These are phyloP conservation scores for Calocera viscosa DNA, from an alignment of 768 basidiomycete species.

Conservation along the genomic window DNA sequence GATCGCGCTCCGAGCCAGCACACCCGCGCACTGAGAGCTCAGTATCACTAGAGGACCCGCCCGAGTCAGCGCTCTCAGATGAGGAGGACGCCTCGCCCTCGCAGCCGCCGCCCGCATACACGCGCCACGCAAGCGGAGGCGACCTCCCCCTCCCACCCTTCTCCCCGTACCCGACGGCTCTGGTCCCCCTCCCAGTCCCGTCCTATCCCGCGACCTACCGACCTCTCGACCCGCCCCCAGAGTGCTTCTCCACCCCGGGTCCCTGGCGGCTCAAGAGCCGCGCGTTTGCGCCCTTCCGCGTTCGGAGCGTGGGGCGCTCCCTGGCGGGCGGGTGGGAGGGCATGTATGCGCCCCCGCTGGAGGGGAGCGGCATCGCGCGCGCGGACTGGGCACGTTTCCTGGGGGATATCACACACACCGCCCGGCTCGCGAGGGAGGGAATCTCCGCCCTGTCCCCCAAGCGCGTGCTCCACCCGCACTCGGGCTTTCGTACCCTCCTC, in stretches of 20 bases:
- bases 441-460: not conserved
- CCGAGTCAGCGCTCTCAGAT: not conserved
- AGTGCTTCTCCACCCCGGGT: slow-evolving; percentile 9
- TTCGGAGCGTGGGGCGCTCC: not conserved
- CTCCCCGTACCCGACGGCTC: not conserved
- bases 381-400: slow-evolving; percentile 8
- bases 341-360: not conserved
- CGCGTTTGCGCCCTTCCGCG: not conserved
- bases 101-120: not conserved
- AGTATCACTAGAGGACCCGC: not conserved
- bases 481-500: not conserved
- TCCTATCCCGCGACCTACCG: not conserved
- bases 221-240: slow-evolving; percentile 9
- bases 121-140: not conserved
- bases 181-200: not conserved
- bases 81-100: not conserved
- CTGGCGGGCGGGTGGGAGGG: not conserved
- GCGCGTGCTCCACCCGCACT: not conserved
- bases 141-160: slow-evolving; percentile 5
- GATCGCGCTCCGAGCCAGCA: not conserved
- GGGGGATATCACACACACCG: not conserved
- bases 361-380: not conserved
- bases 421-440: not conserved
- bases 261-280: not conserved
- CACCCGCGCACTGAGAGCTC: not conserved